Percentiles rank a stretch among this genome's conserved stretches.
phyloP scores from a whole-genome alignment of 352 stramenopile species.

The Phytophthora fragariae region DNA sequence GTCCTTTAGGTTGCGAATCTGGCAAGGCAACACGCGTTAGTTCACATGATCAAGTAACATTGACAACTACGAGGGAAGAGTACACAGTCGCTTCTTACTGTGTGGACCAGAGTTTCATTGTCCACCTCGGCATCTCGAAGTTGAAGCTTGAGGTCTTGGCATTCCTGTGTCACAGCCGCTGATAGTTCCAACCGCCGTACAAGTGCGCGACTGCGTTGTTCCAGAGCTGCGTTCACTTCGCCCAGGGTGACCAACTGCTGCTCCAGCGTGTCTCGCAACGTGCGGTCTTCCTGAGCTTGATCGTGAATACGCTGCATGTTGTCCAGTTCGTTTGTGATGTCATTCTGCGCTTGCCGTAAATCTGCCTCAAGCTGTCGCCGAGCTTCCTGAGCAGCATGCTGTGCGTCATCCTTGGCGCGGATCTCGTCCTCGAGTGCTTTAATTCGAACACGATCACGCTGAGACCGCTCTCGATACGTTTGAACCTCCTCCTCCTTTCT shows the following conservation, averaged over 20 bases:
- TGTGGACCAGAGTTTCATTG: slow-evolving; percentile 75
- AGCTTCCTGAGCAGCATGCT: slow-evolving; percentile 40
- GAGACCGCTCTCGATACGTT: slow-evolving; percentile 54
- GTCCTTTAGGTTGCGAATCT: slow-evolving; percentile 82
- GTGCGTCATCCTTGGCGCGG: slow-evolving; percentile 47
- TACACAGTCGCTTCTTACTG: slow-evolving; percentile 29
- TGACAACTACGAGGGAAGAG: background rate
- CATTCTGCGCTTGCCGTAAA: slow-evolving; percentile 61
- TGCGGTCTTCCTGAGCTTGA: slow-evolving; percentile 59
- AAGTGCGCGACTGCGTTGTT: slow-evolving; percentile 75
- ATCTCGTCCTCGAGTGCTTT: slow-evolving; percentile 69
- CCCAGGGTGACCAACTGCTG: slow-evolving; percentile 76
- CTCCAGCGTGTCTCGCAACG: slow-evolving; percentile 62
- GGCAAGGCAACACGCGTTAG: slow-evolving; percentile 2
- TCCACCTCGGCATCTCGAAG: slow-evolving; percentile 69
- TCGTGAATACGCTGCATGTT: slow-evolving; percentile 55
- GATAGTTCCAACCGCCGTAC: slow-evolving; percentile 70
- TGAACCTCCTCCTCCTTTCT: slow-evolving; percentile 69
- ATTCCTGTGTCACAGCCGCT: slow-evolving; percentile 52
- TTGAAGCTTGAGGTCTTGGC: slow-evolving; percentile 71
- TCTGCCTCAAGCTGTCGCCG: slow-evolving; percentile 60
- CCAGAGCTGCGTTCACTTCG: slow-evolving; percentile 76
- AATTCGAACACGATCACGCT: slow-evolving; percentile 59
- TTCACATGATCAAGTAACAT: background rate
- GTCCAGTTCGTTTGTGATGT: slow-evolving; percentile 63